A percentile compares a stretch with the other conserved stretches of the same genome.
phyloP scores from a whole-genome alignment of 2,329 filamentous ascomycete species.

The Verticillium albo-atrum region DNA sequence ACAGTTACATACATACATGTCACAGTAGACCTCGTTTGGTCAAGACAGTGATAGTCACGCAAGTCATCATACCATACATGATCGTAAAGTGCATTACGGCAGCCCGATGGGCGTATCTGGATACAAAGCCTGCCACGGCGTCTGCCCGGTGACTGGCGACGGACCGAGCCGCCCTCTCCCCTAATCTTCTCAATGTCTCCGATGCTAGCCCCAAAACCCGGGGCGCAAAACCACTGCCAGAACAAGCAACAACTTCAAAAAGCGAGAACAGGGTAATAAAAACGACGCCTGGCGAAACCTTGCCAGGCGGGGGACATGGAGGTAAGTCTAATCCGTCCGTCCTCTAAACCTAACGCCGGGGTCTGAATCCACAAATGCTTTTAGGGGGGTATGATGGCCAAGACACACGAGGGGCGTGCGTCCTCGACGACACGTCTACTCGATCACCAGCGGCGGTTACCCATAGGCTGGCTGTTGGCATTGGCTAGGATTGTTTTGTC shows the following conservation, averaged over 20 bases:
- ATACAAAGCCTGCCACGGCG: background rate
- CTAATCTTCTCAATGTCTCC: background rate
- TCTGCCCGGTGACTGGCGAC: background rate
- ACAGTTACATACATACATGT: too few species aligned
- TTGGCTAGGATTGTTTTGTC: slow-evolving; percentile 32
- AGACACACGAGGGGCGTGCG: background rate
- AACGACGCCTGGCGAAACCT: background rate
- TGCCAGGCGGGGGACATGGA: background rate
- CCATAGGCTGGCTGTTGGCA: slow-evolving; percentile 46
- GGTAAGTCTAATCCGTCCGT: background rate
- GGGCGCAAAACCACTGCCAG: background rate
- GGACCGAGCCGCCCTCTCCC: background rate
- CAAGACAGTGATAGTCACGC: too few species aligned
- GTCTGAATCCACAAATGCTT: slow-evolving; percentile 1
- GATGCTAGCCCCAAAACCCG: background rate
- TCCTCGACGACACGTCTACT: background rate
- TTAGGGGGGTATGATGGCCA: background rate
- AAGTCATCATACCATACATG: too few species aligned
- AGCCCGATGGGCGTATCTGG: background rate
- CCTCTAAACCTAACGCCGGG: background rate
- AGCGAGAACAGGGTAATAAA: background rate
- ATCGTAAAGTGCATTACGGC: background rate
- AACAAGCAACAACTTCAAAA: background rate
- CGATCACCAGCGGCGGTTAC: slow-evolving; percentile 47
- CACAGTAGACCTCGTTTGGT: too few species aligned